Evolutionary conservation across 805 yeast species (phyloP).

Genomic region (Candida chauliodis): DNA sequence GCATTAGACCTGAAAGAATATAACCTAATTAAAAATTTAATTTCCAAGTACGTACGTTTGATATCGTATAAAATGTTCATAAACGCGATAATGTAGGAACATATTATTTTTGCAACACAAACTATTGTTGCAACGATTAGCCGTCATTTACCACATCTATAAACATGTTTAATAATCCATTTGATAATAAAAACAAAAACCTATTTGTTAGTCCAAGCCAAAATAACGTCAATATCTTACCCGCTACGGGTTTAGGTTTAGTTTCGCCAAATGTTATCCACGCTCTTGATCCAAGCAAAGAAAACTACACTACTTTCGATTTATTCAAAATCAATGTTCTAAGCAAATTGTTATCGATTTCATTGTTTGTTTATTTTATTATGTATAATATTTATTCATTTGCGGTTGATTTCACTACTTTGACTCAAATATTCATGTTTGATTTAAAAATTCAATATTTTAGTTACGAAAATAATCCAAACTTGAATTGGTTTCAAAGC

Average conservation of each 20-base stretch:
- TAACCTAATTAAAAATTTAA: too few species aligned
- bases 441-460: conserved; percentile 8
- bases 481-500: conserved; percentile 4
- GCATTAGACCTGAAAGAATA: too few species aligned
- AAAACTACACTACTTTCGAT: conserved; percentile 15
- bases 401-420: conserved; percentile 3
- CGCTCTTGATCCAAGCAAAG: conserved; percentile 13
- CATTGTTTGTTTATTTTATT: conserved; percentile 7
- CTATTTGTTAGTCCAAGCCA: not conserved
- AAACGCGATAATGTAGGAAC: not conserved
- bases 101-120: conserved; percentile 3
- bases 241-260: conserved; percentile 13
- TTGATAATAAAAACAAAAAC: not conserved
- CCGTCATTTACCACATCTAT: too few species aligned
- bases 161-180: conserved; percentile 1
- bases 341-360: conserved; percentile 12
- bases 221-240: conserved; percentile 9
- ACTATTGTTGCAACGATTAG: too few species aligned
- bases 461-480: conserved; percentile 9
- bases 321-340: conserved; percentile 17
- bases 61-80: too few species aligned
- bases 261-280: conserved; percentile 10
- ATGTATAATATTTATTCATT: not conserved
- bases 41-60: too few species aligned
- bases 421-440: conserved; percentile 6